phyloP scores from a whole-genome alignment of 164 flowering plant genomes.

The Vitis vinifera region DNA sequence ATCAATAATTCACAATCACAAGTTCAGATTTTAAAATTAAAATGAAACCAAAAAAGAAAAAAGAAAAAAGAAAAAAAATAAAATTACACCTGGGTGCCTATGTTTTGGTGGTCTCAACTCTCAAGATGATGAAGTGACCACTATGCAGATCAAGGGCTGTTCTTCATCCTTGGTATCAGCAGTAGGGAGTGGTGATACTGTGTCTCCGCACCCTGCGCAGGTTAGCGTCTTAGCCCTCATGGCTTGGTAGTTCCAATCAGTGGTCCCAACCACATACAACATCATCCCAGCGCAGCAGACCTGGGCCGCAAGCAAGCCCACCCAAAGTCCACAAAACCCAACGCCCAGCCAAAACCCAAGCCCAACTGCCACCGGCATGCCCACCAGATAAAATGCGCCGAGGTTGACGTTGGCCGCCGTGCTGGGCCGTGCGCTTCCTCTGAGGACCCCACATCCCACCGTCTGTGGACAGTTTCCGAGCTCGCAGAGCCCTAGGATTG shows the following conservation, averaged over 20 bases:
- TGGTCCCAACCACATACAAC: conserved; percentile 80
- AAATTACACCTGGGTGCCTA: not conserved
- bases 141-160: conserved; percentile 51
- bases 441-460: conserved; percentile 82
- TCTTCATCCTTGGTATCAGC: conserved; percentile 2
- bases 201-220: conserved; percentile 22
- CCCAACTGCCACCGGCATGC: conserved; percentile 88
- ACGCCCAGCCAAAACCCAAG: conserved; percentile 60
- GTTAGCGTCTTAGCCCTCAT: conserved; percentile 60
- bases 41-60: not conserved
- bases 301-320: conserved; percentile 81
- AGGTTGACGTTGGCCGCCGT: conserved; percentile 87
- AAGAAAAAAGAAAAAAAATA: not conserved
- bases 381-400: conserved; percentile 83
- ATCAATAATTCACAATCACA: not conserved
- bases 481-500: conserved; percentile 89
- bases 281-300: conserved; percentile 84
- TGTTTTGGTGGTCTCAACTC: not conserved
- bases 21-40: not conserved
- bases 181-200: not conserved
- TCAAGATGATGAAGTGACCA: conserved; percentile 29
- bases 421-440: conserved; percentile 81
- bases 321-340: conserved; percentile 85
- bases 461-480: conserved; percentile 97
- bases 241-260: conserved; percentile 77